Base-by-base conservation (phyloP, 1,284 basidiomycete species). In the Ceratobasidium sp. region DNA sequence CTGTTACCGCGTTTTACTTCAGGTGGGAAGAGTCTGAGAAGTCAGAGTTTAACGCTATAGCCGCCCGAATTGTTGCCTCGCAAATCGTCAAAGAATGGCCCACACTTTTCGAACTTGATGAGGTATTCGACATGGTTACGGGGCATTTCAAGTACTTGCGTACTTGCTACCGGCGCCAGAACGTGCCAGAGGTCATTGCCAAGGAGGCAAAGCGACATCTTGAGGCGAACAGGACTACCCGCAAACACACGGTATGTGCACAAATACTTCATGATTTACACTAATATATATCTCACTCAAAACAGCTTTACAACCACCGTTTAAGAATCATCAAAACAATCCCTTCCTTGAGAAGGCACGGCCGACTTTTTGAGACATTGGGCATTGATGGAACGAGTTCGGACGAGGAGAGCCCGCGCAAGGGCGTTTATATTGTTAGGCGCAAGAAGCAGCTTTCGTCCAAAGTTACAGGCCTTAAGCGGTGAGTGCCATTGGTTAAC, bases 11-110 rank as follows among this genome's bases (percentile, higher is more conserved):
- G 39, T 61, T 61, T 20, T 61, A 61, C 20, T 9, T 61, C n/a
- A 61, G 33, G 26, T 61, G 58, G 58, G 58, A 61, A n/a, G 58
- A 61, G 58, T 61, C 58, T 20, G 55, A 56, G 55, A 56, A 56
- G n/a, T 56, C 55, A 7, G 18, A n/a, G 18, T 56, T 56, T 56
- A 61, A 61, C 33, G 28, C 28, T 12, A 33, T n/a, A 9, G 58
- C 58, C 4, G 39, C 58, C 9, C 9, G 39, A n/a, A 61, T 61
- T 28, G 58, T 61, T 13, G 58, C 39, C 58, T 12, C 13, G 23
- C n/a, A 61, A 28, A 20, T 61, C 20, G 7, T 61, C 39, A 28
- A 13, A n/a, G 23, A 61, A 12, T 61, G 20, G 5, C 58, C 58
- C 12, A 28, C 58, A n/a, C 7, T 40, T 40, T 28, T 12, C 7